Evolutionary conservation across 495 filamentous ascomycete genomes (phyloP).

Genomic region (Pseudotulostoma volvatum): DNA sequence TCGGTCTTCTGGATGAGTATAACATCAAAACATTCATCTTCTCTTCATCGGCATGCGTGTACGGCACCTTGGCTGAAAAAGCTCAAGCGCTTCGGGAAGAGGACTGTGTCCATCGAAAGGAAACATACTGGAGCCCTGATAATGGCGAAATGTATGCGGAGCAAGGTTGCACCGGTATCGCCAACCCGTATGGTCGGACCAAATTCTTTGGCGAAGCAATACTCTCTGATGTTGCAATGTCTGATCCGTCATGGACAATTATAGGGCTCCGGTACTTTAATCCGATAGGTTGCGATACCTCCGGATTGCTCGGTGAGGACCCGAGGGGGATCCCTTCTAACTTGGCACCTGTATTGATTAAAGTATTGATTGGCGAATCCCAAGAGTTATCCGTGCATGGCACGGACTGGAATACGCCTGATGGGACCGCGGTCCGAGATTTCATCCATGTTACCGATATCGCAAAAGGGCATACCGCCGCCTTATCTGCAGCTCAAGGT

Average conservation of each 20-base stretch:
- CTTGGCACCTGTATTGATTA: slow-evolving; percentile 42
- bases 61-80: slow-evolving; percentile 37
- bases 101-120: slow-evolving; percentile 34
- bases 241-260: slow-evolving; percentile 43
- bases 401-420: slow-evolving; percentile 45
- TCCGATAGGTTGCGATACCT: slow-evolving; percentile 47
- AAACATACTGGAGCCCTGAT: slow-evolving; percentile 5
- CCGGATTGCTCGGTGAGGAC: slow-evolving; percentile 47
- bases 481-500: slow-evolving; percentile 25
- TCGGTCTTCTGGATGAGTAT: slow-evolving; percentile 35
- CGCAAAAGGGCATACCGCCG: slow-evolving; percentile 46
- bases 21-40: slow-evolving; percentile 51
- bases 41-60: slow-evolving; percentile 51
- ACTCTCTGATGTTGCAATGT: slow-evolving; percentile 41
- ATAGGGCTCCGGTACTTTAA: slow-evolving; percentile 54
- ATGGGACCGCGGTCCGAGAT: slow-evolving; percentile 42
- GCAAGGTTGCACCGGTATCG: slow-evolving; percentile 37
- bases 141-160: too few relatives aligned
- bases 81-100: slow-evolving; percentile 41
- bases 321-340: slow-evolving; percentile 44
- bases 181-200: slow-evolving; percentile 48
- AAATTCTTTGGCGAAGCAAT: slow-evolving; percentile 53
- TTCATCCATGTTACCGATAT: slow-evolving; percentile 49
- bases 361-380: slow-evolving; percentile 40
- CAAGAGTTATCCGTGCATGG: slow-evolving; percentile 41